Evolutionary conservation across 306 rosid genomes (phyloP).

Genomic region (Prunus armeniaca): DNA sequence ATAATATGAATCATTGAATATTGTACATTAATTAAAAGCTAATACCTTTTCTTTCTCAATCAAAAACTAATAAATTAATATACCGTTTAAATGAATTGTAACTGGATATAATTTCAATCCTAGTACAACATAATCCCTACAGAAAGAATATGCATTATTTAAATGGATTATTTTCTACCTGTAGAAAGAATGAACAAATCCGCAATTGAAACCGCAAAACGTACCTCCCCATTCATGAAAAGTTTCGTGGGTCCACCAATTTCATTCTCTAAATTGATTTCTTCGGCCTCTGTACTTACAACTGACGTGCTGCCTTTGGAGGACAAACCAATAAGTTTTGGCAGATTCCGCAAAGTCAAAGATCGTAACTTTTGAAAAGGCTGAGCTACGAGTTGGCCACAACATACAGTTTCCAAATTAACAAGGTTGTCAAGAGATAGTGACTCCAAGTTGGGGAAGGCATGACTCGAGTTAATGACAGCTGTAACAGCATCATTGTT

Average conservation of each 20-base stretch:
- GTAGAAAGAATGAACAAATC: no score
- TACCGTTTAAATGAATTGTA: no score
- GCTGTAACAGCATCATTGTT: slow-evolving; percentile 26
- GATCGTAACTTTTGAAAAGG: neutral
- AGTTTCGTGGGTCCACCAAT: neutral
- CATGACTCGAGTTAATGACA: neutral
- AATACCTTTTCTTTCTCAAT: no score
- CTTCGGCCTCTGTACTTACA: neutral
- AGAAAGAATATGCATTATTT: no score
- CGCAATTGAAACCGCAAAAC: no score
- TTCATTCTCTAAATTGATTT: neutral
- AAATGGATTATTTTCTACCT: no score
- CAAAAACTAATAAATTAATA: no score
- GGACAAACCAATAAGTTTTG: neutral
- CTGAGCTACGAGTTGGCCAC: neutral
- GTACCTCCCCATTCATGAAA: neutral
- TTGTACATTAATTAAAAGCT: no score
- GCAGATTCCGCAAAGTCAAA: neutral
- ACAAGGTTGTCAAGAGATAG: neutral
- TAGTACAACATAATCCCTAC: no score
- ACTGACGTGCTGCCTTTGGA: neutral
- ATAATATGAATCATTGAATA: no score
- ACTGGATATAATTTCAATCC: no score
- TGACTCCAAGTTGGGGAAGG: neutral
- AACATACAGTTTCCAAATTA: no score